Evolutionary conservation across 2,329 filamentous ascomycete genomes (phyloP).

Genomic region (Botrytis deweyae): DNA sequence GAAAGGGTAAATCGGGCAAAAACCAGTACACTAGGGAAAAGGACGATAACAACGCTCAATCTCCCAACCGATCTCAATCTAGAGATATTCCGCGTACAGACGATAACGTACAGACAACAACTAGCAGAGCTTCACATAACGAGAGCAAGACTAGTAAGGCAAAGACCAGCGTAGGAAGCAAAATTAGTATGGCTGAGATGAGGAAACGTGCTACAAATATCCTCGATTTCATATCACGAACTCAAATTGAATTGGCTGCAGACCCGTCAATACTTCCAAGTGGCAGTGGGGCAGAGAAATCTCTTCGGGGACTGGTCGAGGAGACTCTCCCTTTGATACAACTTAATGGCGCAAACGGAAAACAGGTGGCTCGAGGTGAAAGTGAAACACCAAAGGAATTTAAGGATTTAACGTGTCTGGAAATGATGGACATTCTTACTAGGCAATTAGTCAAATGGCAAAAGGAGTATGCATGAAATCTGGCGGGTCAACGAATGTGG

Average conservation of each 20-base stretch:
- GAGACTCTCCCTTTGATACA: conserved; percentile 40
- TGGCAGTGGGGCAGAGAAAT: conserved; percentile 42
- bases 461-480: conserved; percentile 37
- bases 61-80: conserved; percentile 53
- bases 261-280: conserved; percentile 48
- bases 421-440: conserved; percentile 44
- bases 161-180: conserved; percentile 47
- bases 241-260: conserved; percentile 81
- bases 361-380: conserved; percentile 38
- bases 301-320: conserved; percentile 38
- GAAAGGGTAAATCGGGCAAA: conserved; percentile 65
- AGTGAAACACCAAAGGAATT: conserved; percentile 54
- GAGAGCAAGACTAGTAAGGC: conserved; percentile 37
- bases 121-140: conserved; percentile 40
- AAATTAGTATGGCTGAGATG: conserved; percentile 85
- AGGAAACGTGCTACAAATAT: conserved; percentile 80
- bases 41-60: conserved; percentile 55
- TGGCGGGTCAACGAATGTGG: neutral
- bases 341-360: conserved; percentile 40
- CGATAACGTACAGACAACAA: conserved; percentile 51
- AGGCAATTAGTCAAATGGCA: conserved; percentile 43
- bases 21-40: conserved; percentile 83
- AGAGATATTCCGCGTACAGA: conserved; percentile 44
- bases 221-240: conserved; percentile 84
- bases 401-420: conserved; percentile 60